Conservation (phyloP, 768 basidiomycete species). For the Boletus rex-veris region DNA sequence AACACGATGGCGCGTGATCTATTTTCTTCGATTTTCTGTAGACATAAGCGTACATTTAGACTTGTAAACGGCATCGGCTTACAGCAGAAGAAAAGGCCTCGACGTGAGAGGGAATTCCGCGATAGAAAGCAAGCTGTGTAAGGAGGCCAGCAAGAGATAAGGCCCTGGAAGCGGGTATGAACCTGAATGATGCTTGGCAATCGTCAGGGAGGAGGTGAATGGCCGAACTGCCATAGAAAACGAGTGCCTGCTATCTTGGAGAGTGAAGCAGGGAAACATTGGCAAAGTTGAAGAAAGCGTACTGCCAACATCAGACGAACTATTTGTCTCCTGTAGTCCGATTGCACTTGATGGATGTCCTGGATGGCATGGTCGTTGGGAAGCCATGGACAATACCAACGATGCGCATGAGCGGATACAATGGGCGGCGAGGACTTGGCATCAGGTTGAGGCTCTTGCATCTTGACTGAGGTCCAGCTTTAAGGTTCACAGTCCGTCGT, state of each 20-base stretch:
- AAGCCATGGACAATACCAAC: background rate
- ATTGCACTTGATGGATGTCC: background rate
- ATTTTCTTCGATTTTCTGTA: background rate
- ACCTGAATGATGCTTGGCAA: background rate
- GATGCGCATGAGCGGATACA: background rate
- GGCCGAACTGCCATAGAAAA: background rate
- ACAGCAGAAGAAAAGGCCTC: background rate
- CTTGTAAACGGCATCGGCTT: background rate
- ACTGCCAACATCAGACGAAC: background rate
- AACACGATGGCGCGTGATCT: background rate
- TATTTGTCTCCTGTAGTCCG: background rate
- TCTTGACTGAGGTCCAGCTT: too few relatives aligned
- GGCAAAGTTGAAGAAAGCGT: background rate
- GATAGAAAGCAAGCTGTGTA: background rate
- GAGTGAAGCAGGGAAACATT: background rate
- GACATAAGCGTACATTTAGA: background rate
- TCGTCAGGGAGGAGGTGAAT: background rate
- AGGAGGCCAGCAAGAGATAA: slow-evolving; percentile 1
- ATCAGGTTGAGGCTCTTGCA: background rate
- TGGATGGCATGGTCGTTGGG: background rate
- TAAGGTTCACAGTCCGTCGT: too few relatives aligned
- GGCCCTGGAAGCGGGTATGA: background rate
- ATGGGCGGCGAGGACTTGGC: background rate
- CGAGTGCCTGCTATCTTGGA: background rate
- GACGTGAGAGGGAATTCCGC: background rate